Evolutionary conservation across 176 grass and related monocot species (phyloP).

Genomic region (Oryza officinalis): DNA sequence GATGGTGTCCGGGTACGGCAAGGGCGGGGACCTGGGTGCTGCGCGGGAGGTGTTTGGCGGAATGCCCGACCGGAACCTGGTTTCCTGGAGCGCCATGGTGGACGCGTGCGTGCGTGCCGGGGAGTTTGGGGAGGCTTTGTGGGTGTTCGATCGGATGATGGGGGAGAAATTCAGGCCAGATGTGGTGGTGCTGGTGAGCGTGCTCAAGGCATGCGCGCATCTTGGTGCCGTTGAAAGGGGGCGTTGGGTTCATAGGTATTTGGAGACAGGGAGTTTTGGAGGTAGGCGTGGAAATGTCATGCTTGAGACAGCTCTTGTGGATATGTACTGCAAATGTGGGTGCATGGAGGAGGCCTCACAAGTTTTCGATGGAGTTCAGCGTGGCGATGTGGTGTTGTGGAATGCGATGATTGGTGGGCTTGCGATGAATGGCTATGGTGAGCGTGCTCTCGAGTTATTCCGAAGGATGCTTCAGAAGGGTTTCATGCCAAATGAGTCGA

Average conservation of each 20-base stretch:
- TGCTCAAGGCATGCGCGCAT: conserved; percentile 59
- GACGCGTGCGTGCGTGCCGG: conserved; percentile 37
- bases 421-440: conserved; percentile 53
- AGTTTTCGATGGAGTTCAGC: conserved; percentile 39
- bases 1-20: conserved; percentile 52
- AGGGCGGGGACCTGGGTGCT: conserved; percentile 34
- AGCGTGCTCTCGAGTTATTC: conserved; percentile 42
- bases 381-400: conserved; percentile 56
- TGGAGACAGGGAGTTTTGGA: conserved; percentile 23
- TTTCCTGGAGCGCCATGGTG: conserved; percentile 62
- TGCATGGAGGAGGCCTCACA: conserved; percentile 51
- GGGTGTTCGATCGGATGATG: conserved; percentile 55
- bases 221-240: conserved; percentile 51
- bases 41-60: conserved; percentile 47
- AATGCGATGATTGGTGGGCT: conserved; percentile 69
- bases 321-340: conserved; percentile 78
- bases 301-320: conserved; percentile 52
- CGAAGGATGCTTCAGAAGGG: conserved; percentile 40
- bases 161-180: conserved; percentile 42
- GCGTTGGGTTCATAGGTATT: conserved; percentile 43
- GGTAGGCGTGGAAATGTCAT: conserved; percentile 38
- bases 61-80: conserved; percentile 58
- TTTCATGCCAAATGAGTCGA: conserved; percentile 49
- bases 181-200: conserved; percentile 48
- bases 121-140: conserved; percentile 42